Base-by-base conservation (phyloP, 1,284 basidiomycete species). In the Porodaedalea pini region DNA sequence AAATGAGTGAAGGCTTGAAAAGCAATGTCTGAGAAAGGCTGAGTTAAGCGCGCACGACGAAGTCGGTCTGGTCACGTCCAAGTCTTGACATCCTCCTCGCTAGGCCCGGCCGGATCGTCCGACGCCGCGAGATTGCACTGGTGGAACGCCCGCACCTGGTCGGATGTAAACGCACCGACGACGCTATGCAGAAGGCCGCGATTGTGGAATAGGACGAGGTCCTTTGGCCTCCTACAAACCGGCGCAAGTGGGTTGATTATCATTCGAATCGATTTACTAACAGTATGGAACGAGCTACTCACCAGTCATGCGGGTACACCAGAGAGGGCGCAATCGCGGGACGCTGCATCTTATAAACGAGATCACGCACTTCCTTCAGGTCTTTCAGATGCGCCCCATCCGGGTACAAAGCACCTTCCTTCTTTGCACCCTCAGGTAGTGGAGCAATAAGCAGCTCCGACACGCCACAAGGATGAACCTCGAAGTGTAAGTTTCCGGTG, bases 91-190 rank as follows among this genome's bases (percentile, higher is more conserved):
- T 91, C 88, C 57, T 82, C 82, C 19, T 71, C 72, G 53, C 71
- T 75, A 0, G 88, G 89, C 2, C 89, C 88, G 21, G 67, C 68
- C 0, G 88, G 88, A 56, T 86, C 84, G 52, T 81, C 80, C 54
- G 85, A 87, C 4, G 86, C 87, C 11, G 89, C 89, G 36, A 92
- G 77, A 69, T 92, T 91, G 72, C 89, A 92, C 72, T 90, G 88
- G 67, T 90, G 87, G 75, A 91, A 91, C 43, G 83, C 84, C 21
- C 89, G 78, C 11, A 92, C 79, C 70, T 90, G 81, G 53, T 89
- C 85, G 21, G 74, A 74, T 50, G 69, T 77, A 70, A 92, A 89
- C 2, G 86, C 82, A 17, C 90, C 90, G 10, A 90, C 86, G 43
- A 92, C 90, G 2, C 82, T 79, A 67, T 92, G 90, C 50, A 92